phyloP scores from a whole-genome alignment of 257 asterid genomes.

The Perilla frutescens region DNA sequence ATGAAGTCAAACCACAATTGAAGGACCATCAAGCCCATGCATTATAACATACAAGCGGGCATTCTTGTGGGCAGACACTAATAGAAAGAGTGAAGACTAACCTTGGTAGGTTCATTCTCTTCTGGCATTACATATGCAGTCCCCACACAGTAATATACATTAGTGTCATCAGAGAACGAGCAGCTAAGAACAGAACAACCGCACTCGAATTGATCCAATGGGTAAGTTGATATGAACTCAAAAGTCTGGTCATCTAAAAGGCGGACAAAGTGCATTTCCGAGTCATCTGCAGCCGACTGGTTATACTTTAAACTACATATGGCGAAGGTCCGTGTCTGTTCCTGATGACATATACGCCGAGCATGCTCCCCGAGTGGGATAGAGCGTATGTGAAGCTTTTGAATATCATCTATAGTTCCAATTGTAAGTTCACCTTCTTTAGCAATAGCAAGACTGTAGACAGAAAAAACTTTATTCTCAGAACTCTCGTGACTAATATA shows the following conservation, averaged over 20 bases:
- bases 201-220: slow-evolving; percentile 84
- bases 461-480: slow-evolving; percentile 29
- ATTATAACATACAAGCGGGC: slow-evolving; percentile 2
- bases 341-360: slow-evolving; percentile 98
- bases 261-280: slow-evolving; percentile 83
- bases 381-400: slow-evolving; percentile 96
- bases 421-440: slow-evolving; percentile 96
- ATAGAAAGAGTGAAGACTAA: slow-evolving; percentile 30
- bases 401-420: slow-evolving; percentile 98
- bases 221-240: slow-evolving; percentile 82
- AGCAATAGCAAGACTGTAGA: slow-evolving; percentile 91
- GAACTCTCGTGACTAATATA: neutral
- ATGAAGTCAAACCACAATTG: slow-evolving; percentile 1
- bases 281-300: slow-evolving; percentile 75
- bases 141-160: slow-evolving; percentile 90
- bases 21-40: slow-evolving; percentile 3
- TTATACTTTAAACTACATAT: slow-evolving; percentile 78
- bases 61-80: slow-evolving; percentile 18
- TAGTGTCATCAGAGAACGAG: slow-evolving; percentile 89
- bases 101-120: slow-evolving; percentile 97
- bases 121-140: slow-evolving; percentile 97
- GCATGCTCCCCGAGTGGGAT: slow-evolving; percentile 98
- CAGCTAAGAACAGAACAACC: slow-evolving; percentile 96
- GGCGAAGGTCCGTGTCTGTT: slow-evolving; percentile 92
- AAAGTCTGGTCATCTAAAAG: slow-evolving; percentile 95